Base-by-base conservation (phyloP, 495 filamentous ascomycete genomes). In the Penicillium pancosmium region DNA sequence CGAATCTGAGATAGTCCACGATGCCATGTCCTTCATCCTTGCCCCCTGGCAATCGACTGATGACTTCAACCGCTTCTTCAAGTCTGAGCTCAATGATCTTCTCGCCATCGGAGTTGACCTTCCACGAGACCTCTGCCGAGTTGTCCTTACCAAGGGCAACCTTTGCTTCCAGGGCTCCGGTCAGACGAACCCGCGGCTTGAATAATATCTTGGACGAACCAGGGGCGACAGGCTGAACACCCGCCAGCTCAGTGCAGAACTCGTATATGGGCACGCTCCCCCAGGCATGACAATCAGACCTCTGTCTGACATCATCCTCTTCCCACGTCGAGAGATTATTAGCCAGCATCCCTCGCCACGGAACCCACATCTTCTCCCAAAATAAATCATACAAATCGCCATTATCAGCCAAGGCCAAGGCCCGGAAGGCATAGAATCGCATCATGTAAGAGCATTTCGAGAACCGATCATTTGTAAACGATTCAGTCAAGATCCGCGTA, bases 271-370 rank as follows among this genome's bases (percentile, higher is more conserved):
- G 73, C 13, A 74, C 75, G 54, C 73, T 75, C 2, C 73, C 72
- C 75, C 75, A 78, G 1, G 73, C 75, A 64, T 78, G 75, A 16
- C 75, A 78, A 48, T 78, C 75, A 3, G 70, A 74, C 9, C 75
- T 61, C 52, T 78, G 69, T 2, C 69, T 59, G 2, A 76, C 73
- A 52, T 72, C 71, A 35, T 76, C 73, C 49, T 78, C 75, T 44
- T 72, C 75, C 73, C 75, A 78, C 1, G 75, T 78, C 1, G 72
- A 63, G 16, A 76, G 60, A 52, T 75, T 74, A 53, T 75, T 64
- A 5, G 59, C 64, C 3, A 78, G 53, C 72, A 74, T 73, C 25
- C 40, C 41, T 2, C 68, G 55, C 67, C 70, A 78, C 0, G 75
- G 75, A 6, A 49, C 52, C 69, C 68, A 73, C 54, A 74, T 62